Evolutionary conservation across 1,139 yeast genomes (phyloP).

Genomic region (Pichia sp.): DNA sequence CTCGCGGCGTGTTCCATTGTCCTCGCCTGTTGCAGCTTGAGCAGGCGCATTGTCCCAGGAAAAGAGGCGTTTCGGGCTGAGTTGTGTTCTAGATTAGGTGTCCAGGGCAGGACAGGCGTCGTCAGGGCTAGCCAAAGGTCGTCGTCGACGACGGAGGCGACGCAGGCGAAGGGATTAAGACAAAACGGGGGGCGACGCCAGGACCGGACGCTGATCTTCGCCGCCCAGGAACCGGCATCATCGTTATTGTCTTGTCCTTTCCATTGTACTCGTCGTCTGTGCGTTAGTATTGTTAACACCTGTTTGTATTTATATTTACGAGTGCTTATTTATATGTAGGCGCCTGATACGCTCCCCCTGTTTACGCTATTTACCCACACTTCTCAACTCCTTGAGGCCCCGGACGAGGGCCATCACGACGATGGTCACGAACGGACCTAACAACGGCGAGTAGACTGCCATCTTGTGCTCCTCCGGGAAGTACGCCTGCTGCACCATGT

Average conservation of each 20-base stretch:
- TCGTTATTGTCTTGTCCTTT: too few species aligned
- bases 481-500: slow-evolving; percentile 91
- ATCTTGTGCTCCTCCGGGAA: slow-evolving; percentile 93
- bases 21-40: too few species aligned
- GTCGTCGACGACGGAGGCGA: too few species aligned
- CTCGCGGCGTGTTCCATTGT: too few species aligned
- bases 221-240: too few species aligned
- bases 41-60: too few species aligned
- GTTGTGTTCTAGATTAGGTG: not conserved
- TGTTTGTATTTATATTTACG: not conserved
- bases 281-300: too few species aligned
- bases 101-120: not conserved
- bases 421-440: slow-evolving; percentile 83
- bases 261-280: too few species aligned
- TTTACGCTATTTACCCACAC: not conserved
- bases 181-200: too few species aligned
- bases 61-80: not conserved
- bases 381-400: slow-evolving; percentile 34
- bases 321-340: not conserved
- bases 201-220: too few species aligned
- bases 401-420: slow-evolving; percentile 52
- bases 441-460: slow-evolving; percentile 84
- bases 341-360: not conserved
- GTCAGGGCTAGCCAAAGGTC: not conserved
- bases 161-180: too few species aligned